A percentile compares a stretch with the other conserved stretches of the same genome.
Conservation (phyloP, 306 rosid genomes). For the Cicer pinnatifidum region DNA sequence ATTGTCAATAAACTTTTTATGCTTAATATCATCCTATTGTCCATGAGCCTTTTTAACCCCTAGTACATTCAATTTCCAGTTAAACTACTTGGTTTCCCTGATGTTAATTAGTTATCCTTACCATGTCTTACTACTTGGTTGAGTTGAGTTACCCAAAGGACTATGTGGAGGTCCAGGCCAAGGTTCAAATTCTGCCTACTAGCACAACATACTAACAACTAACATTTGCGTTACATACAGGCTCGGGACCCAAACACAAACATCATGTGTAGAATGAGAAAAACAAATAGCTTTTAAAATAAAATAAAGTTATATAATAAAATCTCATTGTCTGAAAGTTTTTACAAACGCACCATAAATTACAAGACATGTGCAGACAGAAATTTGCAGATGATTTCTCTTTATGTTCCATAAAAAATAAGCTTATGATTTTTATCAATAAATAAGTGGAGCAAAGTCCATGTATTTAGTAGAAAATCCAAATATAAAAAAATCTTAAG, state of each 20-base stretch:
- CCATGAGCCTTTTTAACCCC: not conserved
- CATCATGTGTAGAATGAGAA: not conserved
- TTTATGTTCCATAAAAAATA: not conserved
- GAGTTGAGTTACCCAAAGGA: no score
- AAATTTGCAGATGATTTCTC: not conserved
- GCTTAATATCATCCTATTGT: not conserved
- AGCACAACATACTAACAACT: no score
- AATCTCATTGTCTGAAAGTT: not conserved
- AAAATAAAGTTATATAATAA: not conserved
- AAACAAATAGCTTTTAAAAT: not conserved
- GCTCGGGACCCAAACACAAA: not conserved
- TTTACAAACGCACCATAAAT: not conserved
- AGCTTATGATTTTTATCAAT: not conserved
- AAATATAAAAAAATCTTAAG: not conserved
- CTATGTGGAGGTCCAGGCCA: no score
- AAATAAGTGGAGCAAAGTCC: not conserved
- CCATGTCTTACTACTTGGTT: not conserved
- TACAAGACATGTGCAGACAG: not conserved
- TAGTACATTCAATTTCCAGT: not conserved
- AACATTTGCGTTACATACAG: no score
- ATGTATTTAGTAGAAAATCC: not conserved
- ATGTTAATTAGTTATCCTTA: not conserved
- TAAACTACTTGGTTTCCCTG: not conserved
- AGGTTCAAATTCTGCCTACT: no score
- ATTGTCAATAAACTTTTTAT: not conserved